Conservation (phyloP, 768 basidiomycete genomes). For the Leucocoprinus leucothites region DNA sequence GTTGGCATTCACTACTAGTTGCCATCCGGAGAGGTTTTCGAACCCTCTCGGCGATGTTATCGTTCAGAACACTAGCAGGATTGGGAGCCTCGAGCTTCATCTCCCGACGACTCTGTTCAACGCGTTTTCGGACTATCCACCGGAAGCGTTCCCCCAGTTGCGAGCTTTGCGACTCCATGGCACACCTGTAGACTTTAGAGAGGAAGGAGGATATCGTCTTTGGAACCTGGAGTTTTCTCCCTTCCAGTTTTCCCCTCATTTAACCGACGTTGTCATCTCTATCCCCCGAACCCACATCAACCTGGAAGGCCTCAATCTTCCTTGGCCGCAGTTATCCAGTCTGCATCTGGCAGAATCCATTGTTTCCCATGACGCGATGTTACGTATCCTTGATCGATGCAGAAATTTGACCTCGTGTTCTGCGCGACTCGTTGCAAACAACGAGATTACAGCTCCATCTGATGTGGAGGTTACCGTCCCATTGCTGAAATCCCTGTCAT, state of each 20-base stretch:
- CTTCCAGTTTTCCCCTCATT: background rate
- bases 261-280: background rate
- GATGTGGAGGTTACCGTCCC: background rate
- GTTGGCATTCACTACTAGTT: background rate
- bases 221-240: background rate
- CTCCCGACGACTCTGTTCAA: background rate
- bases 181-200: no score
- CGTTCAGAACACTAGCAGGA: background rate
- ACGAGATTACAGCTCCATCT: background rate
- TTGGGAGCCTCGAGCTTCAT: background rate
- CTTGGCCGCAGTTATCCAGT: background rate
- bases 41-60: background rate
- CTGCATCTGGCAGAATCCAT: background rate
- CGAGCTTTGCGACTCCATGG: background rate
- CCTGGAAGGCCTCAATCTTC: background rate
- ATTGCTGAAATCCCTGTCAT: background rate
- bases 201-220: background rate
- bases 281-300: background rate
- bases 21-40: background rate
- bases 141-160: background rate
- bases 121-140: background rate
- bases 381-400: background rate
- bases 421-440: background rate
- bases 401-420: background rate
- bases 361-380: background rate